phyloP scores from a whole-genome alignment of 2,329 filamentous ascomycete genomes.

The Arthroderma uncinatum region DNA sequence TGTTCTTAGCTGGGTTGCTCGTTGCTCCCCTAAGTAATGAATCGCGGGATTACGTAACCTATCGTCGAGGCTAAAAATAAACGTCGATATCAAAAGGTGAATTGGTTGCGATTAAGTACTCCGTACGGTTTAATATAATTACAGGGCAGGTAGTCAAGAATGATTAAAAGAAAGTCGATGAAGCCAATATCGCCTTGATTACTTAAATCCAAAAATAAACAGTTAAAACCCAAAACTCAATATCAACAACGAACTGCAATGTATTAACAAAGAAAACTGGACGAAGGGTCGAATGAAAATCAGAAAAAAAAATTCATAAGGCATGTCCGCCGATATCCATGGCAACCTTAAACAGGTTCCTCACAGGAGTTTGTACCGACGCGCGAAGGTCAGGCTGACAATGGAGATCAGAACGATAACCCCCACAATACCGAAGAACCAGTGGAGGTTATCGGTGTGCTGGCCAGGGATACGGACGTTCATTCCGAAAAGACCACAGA shows the following conservation, averaged over 20 bases:
- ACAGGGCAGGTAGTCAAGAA: neutral
- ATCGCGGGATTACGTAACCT: neutral
- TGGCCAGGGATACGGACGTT: conserved; percentile 39
- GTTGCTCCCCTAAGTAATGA: neutral
- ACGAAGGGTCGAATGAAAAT: neutral
- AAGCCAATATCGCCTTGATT: neutral
- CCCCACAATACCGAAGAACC: conserved; percentile 42
- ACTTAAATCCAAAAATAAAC: neutral
- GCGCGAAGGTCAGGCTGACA: conserved; percentile 29
- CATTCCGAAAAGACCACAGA: conserved; percentile 53
- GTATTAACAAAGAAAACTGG: conserved; percentile 1
- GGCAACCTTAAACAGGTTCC: neutral
- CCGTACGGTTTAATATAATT: neutral
- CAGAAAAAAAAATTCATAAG: neutral
- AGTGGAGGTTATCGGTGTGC: conserved; percentile 26
- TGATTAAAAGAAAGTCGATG: neutral
- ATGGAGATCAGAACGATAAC: conserved; percentile 35
- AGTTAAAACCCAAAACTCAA: neutral
- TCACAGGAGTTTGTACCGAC: conserved; percentile 34
- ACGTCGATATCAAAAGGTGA: no score
- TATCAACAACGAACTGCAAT: conserved; percentile 1
- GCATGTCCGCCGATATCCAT: neutral
- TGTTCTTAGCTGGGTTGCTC: neutral
- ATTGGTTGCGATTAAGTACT: neutral
- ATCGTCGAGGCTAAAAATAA: no score